These are phyloP conservation scores for Suillus clintonianus DNA, from an alignment of 768 basidiomycete genomes.

Conservation along the genomic window DNA sequence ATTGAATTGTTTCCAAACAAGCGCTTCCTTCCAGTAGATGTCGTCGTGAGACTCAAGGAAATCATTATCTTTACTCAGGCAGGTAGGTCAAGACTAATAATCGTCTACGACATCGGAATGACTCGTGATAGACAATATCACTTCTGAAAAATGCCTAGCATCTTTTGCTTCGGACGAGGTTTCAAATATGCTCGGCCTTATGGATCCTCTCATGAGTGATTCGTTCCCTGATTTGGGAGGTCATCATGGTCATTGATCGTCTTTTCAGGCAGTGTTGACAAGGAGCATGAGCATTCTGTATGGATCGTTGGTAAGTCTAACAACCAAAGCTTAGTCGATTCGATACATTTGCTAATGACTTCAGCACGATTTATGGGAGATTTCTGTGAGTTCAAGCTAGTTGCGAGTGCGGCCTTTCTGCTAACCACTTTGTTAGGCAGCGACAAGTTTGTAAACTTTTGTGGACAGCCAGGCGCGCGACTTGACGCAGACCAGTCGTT, in stretches of 20 bases:
- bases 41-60: conserved; percentile 7
- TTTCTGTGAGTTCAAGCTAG: neutral
- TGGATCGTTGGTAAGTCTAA: neutral
- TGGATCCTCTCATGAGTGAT: conserved; percentile 33
- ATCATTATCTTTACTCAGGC: conserved; percentile 1
- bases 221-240: neutral
- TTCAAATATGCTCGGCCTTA: conserved; percentile 34
- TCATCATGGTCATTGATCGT: neutral
- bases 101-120: neutral
- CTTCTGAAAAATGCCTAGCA: conserved; percentile 39
- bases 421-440: conserved; percentile 18
- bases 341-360: neutral
- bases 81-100: neutral
- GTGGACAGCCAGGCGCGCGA: conserved; percentile 39
- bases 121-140: conserved; percentile 35
- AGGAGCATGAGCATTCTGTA: neutral
- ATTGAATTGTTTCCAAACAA: conserved; percentile 10
- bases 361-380: conserved; percentile 4
- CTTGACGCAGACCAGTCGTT: conserved; percentile 29
- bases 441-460: conserved; percentile 34
- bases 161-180: conserved; percentile 39
- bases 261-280: neutral
- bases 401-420: conserved; percentile 15
- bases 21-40: conserved; percentile 18
- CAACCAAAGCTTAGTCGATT: neutral